Percentiles rank a stretch among this genome's conserved stretches.
These are phyloP conservation scores for Mortierella sp. DNA, from an alignment of 371 early-diverging fungal genomes.

Conservation along the genomic window DNA sequence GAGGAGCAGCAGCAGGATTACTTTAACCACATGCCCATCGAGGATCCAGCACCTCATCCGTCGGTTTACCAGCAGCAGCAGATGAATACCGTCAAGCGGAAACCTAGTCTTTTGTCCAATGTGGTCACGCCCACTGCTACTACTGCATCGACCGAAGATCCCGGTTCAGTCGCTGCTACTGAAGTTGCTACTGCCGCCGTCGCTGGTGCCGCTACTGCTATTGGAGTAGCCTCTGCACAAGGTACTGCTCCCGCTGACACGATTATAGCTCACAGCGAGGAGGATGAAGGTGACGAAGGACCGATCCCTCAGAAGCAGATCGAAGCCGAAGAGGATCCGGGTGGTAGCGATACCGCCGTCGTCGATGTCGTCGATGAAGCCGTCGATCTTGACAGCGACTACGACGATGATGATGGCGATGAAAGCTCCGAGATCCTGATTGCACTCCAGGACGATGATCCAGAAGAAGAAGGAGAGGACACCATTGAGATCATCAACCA, in stretches of 20 bases:
- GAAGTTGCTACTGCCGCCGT: neutral
- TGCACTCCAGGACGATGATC: conserved; percentile 23
- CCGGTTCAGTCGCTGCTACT: too few species aligned
- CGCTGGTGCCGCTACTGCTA: neutral
- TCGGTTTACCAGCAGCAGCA: conserved; percentile 22
- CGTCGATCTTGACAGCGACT: neutral
- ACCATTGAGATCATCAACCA: conserved; percentile 28
- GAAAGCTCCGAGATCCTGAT: conserved; percentile 22
- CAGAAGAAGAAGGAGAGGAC: conserved; percentile 6
- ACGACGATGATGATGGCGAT: neutral
- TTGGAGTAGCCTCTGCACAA: too few species aligned
- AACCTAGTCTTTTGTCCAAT: conserved; percentile 25
- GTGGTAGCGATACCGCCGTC: neutral
- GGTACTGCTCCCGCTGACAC: neutral
- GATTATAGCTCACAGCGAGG: neutral
- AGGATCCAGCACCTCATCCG: neutral
- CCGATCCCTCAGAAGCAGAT: neutral
- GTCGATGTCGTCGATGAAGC: neutral
- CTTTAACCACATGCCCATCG: conserved; percentile 22
- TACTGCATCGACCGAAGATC: too few species aligned
- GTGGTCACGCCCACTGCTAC: conserved; percentile 5
- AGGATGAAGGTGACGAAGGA: neutral
- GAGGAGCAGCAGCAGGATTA: conserved; percentile 19
- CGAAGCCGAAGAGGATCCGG: neutral
- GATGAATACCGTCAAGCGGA: conserved; percentile 14